A percentile compares a stretch with the other conserved stretches of the same genome.
phyloP scores from a whole-genome alignment of 805 yeast species.

The Jamesozyma hellenica region DNA sequence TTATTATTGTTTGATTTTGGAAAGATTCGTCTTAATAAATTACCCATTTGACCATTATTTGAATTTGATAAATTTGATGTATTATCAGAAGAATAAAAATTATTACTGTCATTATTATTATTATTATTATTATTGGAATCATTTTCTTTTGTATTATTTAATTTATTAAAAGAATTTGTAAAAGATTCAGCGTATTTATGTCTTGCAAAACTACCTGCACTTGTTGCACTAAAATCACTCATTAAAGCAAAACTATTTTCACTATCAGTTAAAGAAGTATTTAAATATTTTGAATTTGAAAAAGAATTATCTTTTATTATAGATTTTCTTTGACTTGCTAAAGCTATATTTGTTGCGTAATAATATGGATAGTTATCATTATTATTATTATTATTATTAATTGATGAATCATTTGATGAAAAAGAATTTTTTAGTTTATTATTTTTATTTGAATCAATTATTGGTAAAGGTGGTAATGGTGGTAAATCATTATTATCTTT shows the following conservation, averaged over 20 bases:
- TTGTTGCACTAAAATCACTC: slow-evolving; percentile 74
- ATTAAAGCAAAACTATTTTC: slow-evolving; percentile 34
- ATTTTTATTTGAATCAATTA: slow-evolving; percentile 1
- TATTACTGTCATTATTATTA: not conserved
- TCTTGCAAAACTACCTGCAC: slow-evolving; percentile 76
- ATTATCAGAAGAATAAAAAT: slow-evolving; percentile 1
- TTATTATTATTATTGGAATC: slow-evolving; percentile 1
- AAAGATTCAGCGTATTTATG: slow-evolving; percentile 47
- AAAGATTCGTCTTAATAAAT: slow-evolving; percentile 27
- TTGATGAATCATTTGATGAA: slow-evolving; percentile 19
- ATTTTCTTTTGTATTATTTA: no score
- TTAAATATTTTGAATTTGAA: slow-evolving; percentile 38
- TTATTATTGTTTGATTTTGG: slow-evolving; percentile 19
- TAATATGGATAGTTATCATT: slow-evolving; percentile 9
- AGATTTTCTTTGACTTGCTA: not conserved
- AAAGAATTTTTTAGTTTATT: slow-evolving; percentile 18
- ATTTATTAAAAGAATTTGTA: slow-evolving; percentile 22
- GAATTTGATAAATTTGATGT: slow-evolving; percentile 2
- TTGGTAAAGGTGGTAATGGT: slow-evolving; percentile 22
- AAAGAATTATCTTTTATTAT: slow-evolving; percentile 10
- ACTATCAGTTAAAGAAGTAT: slow-evolving; percentile 37
- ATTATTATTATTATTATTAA: slow-evolving; percentile 12
- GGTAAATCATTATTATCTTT: not conserved
- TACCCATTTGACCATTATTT: slow-evolving; percentile 24
- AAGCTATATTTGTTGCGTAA: not conserved